Evolutionary conservation across 2,329 filamentous ascomycete species (phyloP).

Genomic region (Uncinocarpus reesii): DNA sequence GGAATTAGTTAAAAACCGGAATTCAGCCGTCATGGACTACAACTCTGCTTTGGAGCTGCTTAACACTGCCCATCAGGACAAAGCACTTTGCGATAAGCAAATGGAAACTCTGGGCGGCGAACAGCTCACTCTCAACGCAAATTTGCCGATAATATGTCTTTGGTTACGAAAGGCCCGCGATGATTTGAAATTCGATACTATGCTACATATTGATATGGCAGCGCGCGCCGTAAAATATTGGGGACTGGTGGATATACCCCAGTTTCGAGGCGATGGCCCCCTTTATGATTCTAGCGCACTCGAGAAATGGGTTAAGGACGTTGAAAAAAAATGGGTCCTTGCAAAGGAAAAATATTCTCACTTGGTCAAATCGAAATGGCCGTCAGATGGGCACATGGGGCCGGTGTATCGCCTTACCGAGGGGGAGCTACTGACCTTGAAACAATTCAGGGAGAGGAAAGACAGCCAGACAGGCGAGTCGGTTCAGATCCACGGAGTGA

Average conservation of each 20-base stretch:
- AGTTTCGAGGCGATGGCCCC: background rate
- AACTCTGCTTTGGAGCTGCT: conserved; percentile 1
- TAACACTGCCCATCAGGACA: background rate
- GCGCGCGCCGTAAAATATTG: background rate
- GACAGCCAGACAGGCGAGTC: background rate
- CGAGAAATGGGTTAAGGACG: background rate
- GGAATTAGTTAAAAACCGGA: background rate
- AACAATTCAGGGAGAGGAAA: background rate
- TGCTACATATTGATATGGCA: background rate
- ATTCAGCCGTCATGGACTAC: conserved; percentile 1
- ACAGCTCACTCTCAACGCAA: background rate
- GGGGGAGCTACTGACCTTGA: background rate
- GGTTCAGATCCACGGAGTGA: background rate
- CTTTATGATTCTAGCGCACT: background rate
- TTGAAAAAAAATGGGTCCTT: background rate
- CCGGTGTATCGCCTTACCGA: background rate
- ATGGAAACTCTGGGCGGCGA: background rate
- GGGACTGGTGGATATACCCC: background rate
- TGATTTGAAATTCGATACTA: background rate
- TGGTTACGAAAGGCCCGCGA: conserved; percentile 1
- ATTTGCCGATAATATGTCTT: conserved; percentile 2
- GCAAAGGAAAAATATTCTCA: background rate
- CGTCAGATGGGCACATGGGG: background rate
- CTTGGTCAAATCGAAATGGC: conserved; percentile 1
- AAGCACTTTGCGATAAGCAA: background rate